Percentiles rank a stretch among this genome's conserved stretches.
Conservation (phyloP, 108 stramenopile species). For the Nitzschia palea region DNA sequence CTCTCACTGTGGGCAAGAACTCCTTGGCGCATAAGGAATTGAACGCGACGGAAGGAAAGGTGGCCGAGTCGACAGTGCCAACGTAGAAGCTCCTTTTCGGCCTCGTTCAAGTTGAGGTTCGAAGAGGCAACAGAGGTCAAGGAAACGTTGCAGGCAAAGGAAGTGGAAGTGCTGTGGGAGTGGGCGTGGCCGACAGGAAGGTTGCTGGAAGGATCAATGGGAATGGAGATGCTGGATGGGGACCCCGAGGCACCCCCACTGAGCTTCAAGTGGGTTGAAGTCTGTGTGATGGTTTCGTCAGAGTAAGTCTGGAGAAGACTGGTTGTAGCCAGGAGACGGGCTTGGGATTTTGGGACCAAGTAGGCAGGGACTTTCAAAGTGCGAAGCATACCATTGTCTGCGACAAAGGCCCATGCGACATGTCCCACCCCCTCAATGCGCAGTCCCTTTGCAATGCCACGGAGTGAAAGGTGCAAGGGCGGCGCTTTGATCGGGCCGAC, state of each 20-base stretch:
- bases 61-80: constrained; percentile 37
- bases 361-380: constrained; percentile 18
- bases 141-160: constrained; percentile 1
- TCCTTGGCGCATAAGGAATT: constrained; percentile 6
- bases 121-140: neutral
- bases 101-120: constrained; percentile 45
- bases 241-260: neutral
- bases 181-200: neutral
- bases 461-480: neutral
- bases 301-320: constrained; percentile 1
- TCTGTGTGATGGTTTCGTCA: neutral
- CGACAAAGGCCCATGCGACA: constrained; percentile 15
- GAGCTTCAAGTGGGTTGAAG: neutral
- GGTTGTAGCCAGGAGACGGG: constrained; percentile 1
- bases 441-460: neutral
- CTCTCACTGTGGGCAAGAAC: constrained; percentile 3
- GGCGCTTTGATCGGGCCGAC: constrained; percentile 9
- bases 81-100: constrained; percentile 45
- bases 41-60: constrained; percentile 8
- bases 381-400: neutral
- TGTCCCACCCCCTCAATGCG: neutral
- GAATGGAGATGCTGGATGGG: neutral
- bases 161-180: neutral
- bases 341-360: neutral
- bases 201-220: neutral